A percentile compares a stretch with the other conserved stretches of the same genome.
Conservation (phyloP, 2,329 filamentous ascomycete species). For the Claviceps africana region DNA sequence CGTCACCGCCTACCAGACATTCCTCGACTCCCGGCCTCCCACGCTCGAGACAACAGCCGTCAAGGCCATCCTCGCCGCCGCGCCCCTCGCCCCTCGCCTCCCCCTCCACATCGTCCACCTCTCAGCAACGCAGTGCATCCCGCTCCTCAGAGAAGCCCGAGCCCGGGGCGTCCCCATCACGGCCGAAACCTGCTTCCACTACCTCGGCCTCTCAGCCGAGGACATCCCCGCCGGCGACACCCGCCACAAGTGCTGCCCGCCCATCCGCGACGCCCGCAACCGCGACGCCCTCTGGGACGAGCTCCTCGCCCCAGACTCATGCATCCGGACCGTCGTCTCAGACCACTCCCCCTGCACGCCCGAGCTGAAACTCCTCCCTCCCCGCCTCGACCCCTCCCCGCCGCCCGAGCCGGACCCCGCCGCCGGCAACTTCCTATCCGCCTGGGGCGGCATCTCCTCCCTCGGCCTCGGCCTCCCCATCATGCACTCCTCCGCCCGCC, state of each 20-base stretch:
- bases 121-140: slow-evolving; percentile 78
- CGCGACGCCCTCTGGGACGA: slow-evolving; percentile 82
- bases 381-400: slow-evolving; percentile 33
- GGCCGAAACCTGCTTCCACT: slow-evolving; percentile 92
- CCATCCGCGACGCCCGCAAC: slow-evolving; percentile 69
- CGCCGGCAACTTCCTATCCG: slow-evolving; percentile 79
- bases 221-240: slow-evolving; percentile 74
- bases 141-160: slow-evolving; percentile 61
- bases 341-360: slow-evolving; percentile 96
- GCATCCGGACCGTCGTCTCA: slow-evolving; percentile 82
- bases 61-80: slow-evolving; percentile 69
- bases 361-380: slow-evolving; percentile 75
- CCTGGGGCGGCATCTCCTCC: slow-evolving; percentile 92
- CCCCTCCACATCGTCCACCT: slow-evolving; percentile 90
- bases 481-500: slow-evolving; percentile 37
- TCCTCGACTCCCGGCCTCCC: slow-evolving; percentile 79
- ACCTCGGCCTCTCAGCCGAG: slow-evolving; percentile 73
- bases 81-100: slow-evolving; percentile 65
- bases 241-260: slow-evolving; percentile 87
- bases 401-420: neutral
- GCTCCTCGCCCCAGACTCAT: slow-evolving; percentile 53
- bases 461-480: slow-evolving; percentile 89
- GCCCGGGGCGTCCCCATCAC: slow-evolving; percentile 68
- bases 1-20: slow-evolving; percentile 70
- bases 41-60: slow-evolving; percentile 86